These are phyloP conservation scores for Meredithiella fracta DNA, from an alignment of 2,329 filamentous ascomycete species.

Conservation along the genomic window DNA sequence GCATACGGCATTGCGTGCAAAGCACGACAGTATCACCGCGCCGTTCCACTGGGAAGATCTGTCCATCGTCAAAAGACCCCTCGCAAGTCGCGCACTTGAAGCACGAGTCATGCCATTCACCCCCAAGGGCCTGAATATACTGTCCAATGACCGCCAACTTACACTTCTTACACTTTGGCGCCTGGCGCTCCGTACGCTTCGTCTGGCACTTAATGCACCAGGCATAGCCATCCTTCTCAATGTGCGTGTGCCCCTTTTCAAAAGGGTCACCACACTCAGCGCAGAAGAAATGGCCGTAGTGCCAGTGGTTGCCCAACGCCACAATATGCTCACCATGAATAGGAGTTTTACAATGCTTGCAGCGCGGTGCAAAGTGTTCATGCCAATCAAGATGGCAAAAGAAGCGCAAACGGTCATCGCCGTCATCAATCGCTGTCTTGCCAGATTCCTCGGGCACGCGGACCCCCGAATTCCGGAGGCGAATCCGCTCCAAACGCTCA, in stretches of 20 bases:
- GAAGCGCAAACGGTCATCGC: slow-evolving; percentile 62
- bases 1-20: slow-evolving; percentile 44
- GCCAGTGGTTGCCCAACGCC: slow-evolving; percentile 89
- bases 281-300: slow-evolving; percentile 96
- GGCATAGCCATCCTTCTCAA: slow-evolving; percentile 94
- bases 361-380: slow-evolving; percentile 79
- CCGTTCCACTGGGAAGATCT: slow-evolving; percentile 42
- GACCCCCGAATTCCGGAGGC: slow-evolving; percentile 40
- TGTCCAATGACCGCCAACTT: slow-evolving; percentile 71
- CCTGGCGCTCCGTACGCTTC: slow-evolving; percentile 72
- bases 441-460: slow-evolving; percentile 45
- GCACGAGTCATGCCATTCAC: slow-evolving; percentile 86
- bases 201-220: slow-evolving; percentile 94
- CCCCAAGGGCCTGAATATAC: slow-evolving; percentile 74
- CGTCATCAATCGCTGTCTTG: slow-evolving; percentile 51
- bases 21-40: slow-evolving; percentile 36
- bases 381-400: slow-evolving; percentile 99
- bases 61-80: slow-evolving; percentile 45
- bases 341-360: slow-evolving; percentile 89
- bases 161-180: slow-evolving; percentile 77
- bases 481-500: slow-evolving; percentile 59
- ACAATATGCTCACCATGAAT: slow-evolving; percentile 92
- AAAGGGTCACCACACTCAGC: slow-evolving; percentile 97
- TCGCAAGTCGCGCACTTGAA: slow-evolving; percentile 60
- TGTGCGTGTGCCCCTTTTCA: slow-evolving; percentile 48